These are phyloP conservation scores for Trametes cinnabarina DNA, from an alignment of 768 basidiomycete species.

Conservation along the genomic window DNA sequence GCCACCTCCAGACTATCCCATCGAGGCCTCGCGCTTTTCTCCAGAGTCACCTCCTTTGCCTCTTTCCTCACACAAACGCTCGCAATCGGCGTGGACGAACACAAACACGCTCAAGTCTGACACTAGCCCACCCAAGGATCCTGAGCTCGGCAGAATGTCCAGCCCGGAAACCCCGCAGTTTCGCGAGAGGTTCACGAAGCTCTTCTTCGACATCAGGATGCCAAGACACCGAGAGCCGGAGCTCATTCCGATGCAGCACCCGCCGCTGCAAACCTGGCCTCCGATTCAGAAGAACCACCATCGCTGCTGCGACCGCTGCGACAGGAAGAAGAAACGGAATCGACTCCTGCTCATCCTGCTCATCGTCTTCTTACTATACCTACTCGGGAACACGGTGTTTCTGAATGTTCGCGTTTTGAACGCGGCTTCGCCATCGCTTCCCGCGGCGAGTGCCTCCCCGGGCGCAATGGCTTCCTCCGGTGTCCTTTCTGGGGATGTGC, in stretches of 20 bases:
- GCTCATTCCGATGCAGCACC: conserved; percentile 26
- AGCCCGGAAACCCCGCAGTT: conserved; percentile 19
- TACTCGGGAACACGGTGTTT: conserved; percentile 41
- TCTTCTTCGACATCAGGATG: conserved; percentile 38
- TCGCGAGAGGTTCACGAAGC: conserved; percentile 36
- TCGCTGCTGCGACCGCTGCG: conserved; percentile 24
- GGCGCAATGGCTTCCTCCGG: conserved; percentile 25
- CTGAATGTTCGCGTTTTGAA: conserved; percentile 36
- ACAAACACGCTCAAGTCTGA: conserved; percentile 23
- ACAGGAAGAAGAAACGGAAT: conserved; percentile 31
- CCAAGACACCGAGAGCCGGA: conserved; percentile 29
- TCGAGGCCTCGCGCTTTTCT: conserved; percentile 42
- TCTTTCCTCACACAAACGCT: conserved; percentile 18
- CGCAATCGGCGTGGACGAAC: conserved; percentile 28
- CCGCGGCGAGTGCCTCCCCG: conserved; percentile 13
- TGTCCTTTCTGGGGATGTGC: conserved; percentile 37
- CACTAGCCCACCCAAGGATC: conserved; percentile 13
- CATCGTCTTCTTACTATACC: conserved; percentile 40
- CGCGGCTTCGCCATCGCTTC: not conserved
- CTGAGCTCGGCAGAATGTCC: conserved; percentile 31
- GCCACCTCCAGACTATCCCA: conserved; percentile 21
- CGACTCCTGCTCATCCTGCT: conserved; percentile 33
- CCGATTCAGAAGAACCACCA: conserved; percentile 41
- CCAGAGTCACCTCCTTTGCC: conserved; percentile 39
- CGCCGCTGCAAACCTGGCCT: conserved; percentile 34